A percentile compares a stretch with the other conserved stretches of the same genome.
Evolutionary conservation across 176 grass and related monocot genomes (phyloP).

Genomic region (Phyllostachys edulis): DNA sequence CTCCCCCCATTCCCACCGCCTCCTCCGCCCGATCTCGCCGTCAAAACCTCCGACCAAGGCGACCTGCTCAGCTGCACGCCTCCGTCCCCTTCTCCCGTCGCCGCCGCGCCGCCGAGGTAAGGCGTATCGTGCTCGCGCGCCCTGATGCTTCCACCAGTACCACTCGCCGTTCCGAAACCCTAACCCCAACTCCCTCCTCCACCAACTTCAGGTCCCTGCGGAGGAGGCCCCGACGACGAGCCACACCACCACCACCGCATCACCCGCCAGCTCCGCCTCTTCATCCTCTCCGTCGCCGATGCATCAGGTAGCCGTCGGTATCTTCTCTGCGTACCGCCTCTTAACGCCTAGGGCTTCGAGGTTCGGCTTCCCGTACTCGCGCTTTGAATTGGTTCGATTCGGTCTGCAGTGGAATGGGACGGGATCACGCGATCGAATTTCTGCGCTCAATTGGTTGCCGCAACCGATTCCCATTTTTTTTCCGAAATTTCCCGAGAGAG

Average conservation of each 20-base stretch:
- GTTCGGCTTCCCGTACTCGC: not conserved
- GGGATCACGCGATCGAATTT: not conserved
- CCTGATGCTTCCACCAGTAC: not conserved
- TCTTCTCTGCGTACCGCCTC: not conserved
- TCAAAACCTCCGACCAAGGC: too few species aligned
- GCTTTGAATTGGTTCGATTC: not conserved
- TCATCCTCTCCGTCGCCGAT: not conserved
- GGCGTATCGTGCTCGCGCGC: not conserved
- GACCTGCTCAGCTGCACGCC: too few species aligned
- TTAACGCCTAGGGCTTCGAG: not conserved
- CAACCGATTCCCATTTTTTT: not conserved
- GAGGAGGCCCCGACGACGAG: not conserved
- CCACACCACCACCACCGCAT: not conserved
- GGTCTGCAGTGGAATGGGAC: not conserved
- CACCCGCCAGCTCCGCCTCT: not conserved
- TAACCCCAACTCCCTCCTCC: constrained; percentile 6
- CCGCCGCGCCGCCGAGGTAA: not conserved
- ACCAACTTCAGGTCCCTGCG: not conserved
- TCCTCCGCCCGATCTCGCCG: not conserved
- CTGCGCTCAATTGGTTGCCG: not conserved
- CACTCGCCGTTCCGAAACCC: not conserved
- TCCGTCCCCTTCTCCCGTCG: not conserved
- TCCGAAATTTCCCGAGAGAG: not conserved
- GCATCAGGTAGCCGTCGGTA: not conserved
- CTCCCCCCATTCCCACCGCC: not conserved